Percentiles rank a stretch among this genome's conserved stretches.
These are phyloP conservation scores for Pseudogymnoascus sp. DNA, from an alignment of 2,329 filamentous ascomycete species.

Conservation along the genomic window DNA sequence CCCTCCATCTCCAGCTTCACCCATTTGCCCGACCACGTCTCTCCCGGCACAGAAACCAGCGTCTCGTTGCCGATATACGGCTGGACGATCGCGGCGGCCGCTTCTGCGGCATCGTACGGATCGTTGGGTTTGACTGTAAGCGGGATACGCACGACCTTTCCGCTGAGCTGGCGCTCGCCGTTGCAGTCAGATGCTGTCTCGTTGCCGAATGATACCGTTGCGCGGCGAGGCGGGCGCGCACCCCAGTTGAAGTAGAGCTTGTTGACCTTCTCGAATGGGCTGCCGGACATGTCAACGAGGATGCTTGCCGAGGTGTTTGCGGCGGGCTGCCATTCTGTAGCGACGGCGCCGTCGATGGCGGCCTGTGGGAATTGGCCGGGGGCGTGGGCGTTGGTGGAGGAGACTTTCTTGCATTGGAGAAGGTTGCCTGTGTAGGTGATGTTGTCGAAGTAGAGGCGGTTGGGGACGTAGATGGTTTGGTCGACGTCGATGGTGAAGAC, in stretches of 20 bases:
- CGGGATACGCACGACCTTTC: constrained; percentile 17
- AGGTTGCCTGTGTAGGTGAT: constrained; percentile 51
- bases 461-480: constrained; percentile 45
- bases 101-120: constrained; percentile 21
- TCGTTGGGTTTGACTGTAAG: constrained; percentile 21
- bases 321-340: constrained; percentile 58
- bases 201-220: constrained; percentile 44
- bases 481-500: constrained; percentile 41
- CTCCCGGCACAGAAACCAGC: constrained; percentile 20
- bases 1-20: constrained; percentile 38
- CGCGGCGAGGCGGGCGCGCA: constrained; percentile 43
- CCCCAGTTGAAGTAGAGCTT: constrained; percentile 54
- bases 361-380: constrained; percentile 62
- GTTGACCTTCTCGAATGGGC: constrained; percentile 34
- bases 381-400: constrained; percentile 38
- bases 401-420: constrained; percentile 51
- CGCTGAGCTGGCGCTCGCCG: constrained; percentile 11
- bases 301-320: constrained; percentile 44
- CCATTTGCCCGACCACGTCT: constrained; percentile 27
- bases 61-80: constrained; percentile 28
- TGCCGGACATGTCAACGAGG: constrained; percentile 41
- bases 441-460: constrained; percentile 47
- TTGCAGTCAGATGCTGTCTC: constrained; percentile 18
- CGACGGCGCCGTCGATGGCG: constrained; percentile 56
- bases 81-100: constrained; percentile 11